Evolutionary conservation across 768 basidiomycete genomes (phyloP), one percentile per base, ranked within the genome.

Genomic region (Auriscalpium orientale): DNA sequence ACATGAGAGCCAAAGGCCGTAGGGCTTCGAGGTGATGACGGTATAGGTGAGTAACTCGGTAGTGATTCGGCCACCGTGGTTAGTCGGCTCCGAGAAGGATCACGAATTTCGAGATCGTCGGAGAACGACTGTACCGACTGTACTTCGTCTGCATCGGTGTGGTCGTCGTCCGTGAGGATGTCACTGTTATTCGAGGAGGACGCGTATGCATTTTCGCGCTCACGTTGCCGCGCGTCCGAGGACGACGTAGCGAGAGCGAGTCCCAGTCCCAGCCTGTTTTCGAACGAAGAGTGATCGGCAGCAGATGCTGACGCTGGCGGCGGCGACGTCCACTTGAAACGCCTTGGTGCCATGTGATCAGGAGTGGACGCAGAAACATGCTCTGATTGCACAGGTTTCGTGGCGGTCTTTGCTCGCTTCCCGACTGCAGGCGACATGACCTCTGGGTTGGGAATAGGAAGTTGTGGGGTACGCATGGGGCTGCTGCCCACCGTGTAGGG

Each of bases 301-400:
- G 79, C 75, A 0, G 89, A 76, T 1, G 89, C 90, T 62, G 86
- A 87, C 1, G 84, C 81, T 4, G 89, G 87, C 22, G 90, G 89
- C 9, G 89, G 89, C 61, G 87, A 90, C 2, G 89, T 91, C 90
- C 89, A 91, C 68, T 87, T 86, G 35, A 79, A 74, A 34, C 89
- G 81, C 65, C 79, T 85, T 1, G 90, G 87, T 16, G 87, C 89
- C 90, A 91, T 89, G 61, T 89, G 87, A 56, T 84, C 67, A 34
- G 54, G 73, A 15, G 74, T 61, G 51, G 60, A 51, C 35, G 49
- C 33, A 50, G 51, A 58, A 35, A 38, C 28, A 28, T 28, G 60
- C 16, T 18, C 54, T 28, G 61, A 56, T 20, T 58, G 51, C 34
- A 59, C 47, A 3, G 28, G 28, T 28, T 28, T 28, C 28, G 28